Percentiles rank a stretch among this genome's conserved stretches.
phyloP scores from a whole-genome alignment of 495 filamentous ascomycete species.

The Sordaria brevicollis region DNA sequence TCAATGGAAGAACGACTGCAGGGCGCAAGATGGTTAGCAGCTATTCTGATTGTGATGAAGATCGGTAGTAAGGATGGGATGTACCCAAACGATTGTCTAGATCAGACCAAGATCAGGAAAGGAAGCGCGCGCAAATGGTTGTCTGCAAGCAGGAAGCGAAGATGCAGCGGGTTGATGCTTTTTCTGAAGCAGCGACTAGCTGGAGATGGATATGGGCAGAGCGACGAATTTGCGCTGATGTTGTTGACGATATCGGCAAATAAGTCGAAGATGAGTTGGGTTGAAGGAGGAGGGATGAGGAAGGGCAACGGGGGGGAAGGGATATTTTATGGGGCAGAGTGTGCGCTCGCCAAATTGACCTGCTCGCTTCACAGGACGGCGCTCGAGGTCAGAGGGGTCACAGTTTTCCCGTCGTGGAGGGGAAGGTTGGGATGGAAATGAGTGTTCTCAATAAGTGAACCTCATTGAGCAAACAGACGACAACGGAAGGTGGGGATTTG shows the following conservation, averaged over 20 bases:
- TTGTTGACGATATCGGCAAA: neutral
- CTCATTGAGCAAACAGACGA: neutral
- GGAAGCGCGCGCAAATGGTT: neutral
- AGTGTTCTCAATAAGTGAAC: neutral
- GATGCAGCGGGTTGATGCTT: neutral
- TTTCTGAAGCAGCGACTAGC: neutral
- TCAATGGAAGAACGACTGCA: neutral
- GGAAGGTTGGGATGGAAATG: neutral
- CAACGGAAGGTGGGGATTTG: neutral
- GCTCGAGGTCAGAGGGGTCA: neutral
- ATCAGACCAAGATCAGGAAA: neutral
- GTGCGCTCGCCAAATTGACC: neutral
- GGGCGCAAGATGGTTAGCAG: neutral
- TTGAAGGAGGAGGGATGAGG: neutral
- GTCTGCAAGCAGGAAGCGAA: neutral
- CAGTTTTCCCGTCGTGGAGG: neutral
- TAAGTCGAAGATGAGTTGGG: neutral
- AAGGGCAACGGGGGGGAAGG: neutral
- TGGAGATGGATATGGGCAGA: neutral
- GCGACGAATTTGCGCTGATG: neutral
- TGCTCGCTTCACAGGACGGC: neutral
- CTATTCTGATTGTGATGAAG: neutral
- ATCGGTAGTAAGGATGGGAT: neutral
- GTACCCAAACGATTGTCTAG: neutral
- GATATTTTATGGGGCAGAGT: neutral